Evolutionary conservation across 768 basidiomycete genomes (phyloP), one percentile per base, ranked within the genome.

Genomic region (Lactarius trivialis): DNA sequence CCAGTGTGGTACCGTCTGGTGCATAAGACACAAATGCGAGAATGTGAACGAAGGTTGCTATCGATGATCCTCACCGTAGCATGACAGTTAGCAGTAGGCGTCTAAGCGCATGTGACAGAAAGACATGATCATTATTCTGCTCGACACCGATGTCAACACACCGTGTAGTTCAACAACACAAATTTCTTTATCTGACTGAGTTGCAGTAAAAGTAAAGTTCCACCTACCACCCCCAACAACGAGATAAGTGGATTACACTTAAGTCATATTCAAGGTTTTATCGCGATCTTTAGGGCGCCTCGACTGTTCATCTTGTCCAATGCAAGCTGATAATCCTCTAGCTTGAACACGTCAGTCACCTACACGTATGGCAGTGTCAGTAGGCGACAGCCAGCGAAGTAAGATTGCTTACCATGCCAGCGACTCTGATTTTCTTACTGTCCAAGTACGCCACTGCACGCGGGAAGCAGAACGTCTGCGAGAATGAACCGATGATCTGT

Each of bases 371-470:
- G 36, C 19, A 55, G n/a, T n/a, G 6, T 65, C 33, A 59, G 53
- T 21, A 51, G 14, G 28, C 33, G 8, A 51, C 19, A 32, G 32
- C 9, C 39, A 7, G 32, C 19, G 0, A 19, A 32, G 45, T 32
- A 4, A 21, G 1, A 3, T 41, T 3, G 63, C 74, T 79, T 30
- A 90, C 87, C 79, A 92, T 89, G 21, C 88, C 89, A 72, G 87
- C 85, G 26, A 88, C 82, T 58, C 79, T 87, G 69, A 94, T 78
- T 76, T 92, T 93, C 7, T 90, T 89, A 65, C 84, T 83, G 68
- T 96, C 93, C 21, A 96, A 83, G 72, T 94, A 94, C 14, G 85
- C 89, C 37, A 96, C 84, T 2, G 93, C 91, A 6, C 93, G 85
- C 49, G 92, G 91, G 86, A 96, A 94, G 74, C 92, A 93, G 75